Base-by-base conservation (phyloP, 441 rosid species). In the Adansonia madagascariensis region DNA sequence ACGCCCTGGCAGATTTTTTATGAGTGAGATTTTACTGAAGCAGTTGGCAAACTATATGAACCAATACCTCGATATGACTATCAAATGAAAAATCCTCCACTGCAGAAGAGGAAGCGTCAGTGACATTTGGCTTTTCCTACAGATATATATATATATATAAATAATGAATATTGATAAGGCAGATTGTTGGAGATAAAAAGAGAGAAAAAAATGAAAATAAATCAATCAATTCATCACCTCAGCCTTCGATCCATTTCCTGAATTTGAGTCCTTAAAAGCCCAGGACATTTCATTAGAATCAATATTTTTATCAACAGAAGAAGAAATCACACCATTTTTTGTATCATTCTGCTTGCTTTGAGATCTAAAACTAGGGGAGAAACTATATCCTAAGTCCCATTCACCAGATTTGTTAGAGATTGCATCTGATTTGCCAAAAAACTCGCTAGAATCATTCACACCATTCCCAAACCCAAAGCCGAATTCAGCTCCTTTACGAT, bases 241-340 rank as follows among this genome's bases (percentile, higher is more conserved):
- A 55, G 83, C 75, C 71, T 77, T 50, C 4, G 75, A 75, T 73
- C 60, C 81, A 75, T 9, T 78, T 80, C 82, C 91, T 56, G 84
- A 78, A 75, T 77, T 80, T 41, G 83, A 55, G 52, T 82, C 89
- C 75, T 84, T 82, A 74, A 82, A 89, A 46, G 79, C 85, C 94
- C 92, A 88, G 10, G 78, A 81, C 73, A 76, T 77, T 82, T 75
- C 82, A 10, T 65, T 85, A 76, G 82, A 75, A 77, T 44, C 74
- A 75, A 75, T 57, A 49, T 78, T 79, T 35, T 52, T 81, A 70
- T 73, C 75, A 69, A 59, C 68, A 18, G 82, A 61, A 63, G 82
- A 80, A 31, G 78, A 81, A 75, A 73, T 71, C 4, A 53, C 77
- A 17, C 73, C 80, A 59, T 69, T 80, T 79, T 79, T 76, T 0